Evolutionary conservation across 2,329 filamentous ascomycete genomes (phyloP).

Genomic region (Penicillium sp.): DNA sequence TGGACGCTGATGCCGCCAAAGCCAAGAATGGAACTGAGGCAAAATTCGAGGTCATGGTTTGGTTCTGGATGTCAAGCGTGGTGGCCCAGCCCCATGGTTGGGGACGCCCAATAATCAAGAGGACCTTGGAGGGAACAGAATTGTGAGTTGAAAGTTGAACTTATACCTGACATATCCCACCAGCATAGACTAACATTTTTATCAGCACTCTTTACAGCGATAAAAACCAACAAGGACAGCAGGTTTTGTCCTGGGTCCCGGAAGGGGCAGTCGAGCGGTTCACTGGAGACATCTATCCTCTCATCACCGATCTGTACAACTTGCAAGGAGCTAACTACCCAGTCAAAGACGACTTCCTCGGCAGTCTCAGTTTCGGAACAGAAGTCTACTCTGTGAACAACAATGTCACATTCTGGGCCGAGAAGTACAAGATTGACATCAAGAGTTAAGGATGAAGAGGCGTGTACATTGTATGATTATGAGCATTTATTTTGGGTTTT

Average conservation of each 20-base stretch:
- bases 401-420: conserved; percentile 52
- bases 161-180: not conserved
- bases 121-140: conserved; percentile 39
- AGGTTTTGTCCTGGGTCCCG: conserved; percentile 53
- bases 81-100: conserved; percentile 51
- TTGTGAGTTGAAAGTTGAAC: conserved; percentile 19
- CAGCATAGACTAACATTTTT: conserved; percentile 3
- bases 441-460: conserved; percentile 5
- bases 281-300: conserved; percentile 47
- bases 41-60: conserved; percentile 57
- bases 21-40: conserved; percentile 41
- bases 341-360: conserved; percentile 47
- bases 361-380: conserved; percentile 53
- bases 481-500: not conserved
- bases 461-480: conserved; percentile 4
- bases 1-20: conserved; percentile 47
- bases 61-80: conserved; percentile 51
- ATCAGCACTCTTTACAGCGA: conserved; percentile 18
- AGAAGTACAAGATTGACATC: conserved; percentile 32
- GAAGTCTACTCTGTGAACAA: conserved; percentile 48
- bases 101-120: conserved; percentile 35
- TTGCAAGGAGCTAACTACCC: conserved; percentile 40
- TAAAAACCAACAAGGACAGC: conserved; percentile 43
- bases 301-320: conserved; percentile 45
- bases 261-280: conserved; percentile 40